These are phyloP conservation scores for Cryptosporidium andersoni DNA, from an alignment of 169 alveolate species.

Conservation along the genomic window DNA sequence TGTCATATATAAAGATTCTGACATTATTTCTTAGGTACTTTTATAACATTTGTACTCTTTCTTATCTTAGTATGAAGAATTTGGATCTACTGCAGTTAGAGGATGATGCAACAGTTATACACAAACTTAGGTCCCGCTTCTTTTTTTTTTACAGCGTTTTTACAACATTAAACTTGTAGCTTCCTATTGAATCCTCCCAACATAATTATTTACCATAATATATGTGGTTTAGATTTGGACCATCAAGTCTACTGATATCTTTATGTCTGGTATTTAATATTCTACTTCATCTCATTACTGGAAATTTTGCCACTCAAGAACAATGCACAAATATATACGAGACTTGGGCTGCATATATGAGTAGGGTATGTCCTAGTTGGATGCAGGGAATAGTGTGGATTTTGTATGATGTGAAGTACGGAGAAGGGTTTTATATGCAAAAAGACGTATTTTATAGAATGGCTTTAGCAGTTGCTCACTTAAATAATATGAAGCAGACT, in stretches of 20 bases:
- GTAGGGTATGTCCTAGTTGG: conserved; percentile 48
- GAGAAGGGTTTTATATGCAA: conserved; percentile 66
- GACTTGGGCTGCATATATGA: background rate
- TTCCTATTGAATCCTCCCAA: no score
- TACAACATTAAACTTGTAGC: no score
- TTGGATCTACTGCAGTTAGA: conserved; percentile 61
- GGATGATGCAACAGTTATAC: conserved; percentile 9
- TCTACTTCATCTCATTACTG: background rate
- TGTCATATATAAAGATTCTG: background rate
- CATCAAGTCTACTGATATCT: no score
- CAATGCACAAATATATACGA: background rate
- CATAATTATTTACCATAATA: no score
- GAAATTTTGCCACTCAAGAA: background rate
- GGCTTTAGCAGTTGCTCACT: conserved; percentile 10
- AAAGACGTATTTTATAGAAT: conserved; percentile 48
- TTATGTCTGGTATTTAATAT: no score
- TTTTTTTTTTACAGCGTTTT: no score
- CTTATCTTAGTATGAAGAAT: conserved; percentile 42
- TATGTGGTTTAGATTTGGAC: no score
- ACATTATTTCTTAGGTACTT: background rate
- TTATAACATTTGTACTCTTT: background rate
- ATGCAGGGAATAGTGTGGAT: conserved; percentile 11
- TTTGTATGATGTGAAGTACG: conserved; percentile 48
- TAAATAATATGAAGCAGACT: background rate
- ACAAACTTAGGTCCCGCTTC: no score